Percentiles rank a stretch among this genome's conserved stretches.
Evolutionary conservation across 176 grass and related monocot species (phyloP).

Genomic region (Eleusine coracana): DNA sequence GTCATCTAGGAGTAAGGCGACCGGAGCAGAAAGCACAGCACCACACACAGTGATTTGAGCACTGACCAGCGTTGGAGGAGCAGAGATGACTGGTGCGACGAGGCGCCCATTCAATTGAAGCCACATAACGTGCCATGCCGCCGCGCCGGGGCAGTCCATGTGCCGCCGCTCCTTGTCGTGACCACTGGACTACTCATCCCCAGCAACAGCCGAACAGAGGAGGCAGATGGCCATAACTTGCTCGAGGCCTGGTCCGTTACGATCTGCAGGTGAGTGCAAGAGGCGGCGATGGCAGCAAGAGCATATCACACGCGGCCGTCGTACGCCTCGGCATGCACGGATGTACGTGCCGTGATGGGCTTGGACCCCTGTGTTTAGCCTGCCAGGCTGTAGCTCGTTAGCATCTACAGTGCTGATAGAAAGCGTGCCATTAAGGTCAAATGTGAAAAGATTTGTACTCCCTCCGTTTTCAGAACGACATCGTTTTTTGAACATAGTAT

Average conservation of each 20-base stretch:
- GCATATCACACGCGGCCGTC: not conserved
- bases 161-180: slow-evolving; percentile 19
- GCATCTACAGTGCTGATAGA: not conserved
- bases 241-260: not conserved
- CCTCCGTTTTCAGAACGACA: no score
- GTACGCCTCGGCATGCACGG: slow-evolving; percentile 49
- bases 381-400: not conserved
- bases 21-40: no score
- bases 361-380: slow-evolving; percentile 4
- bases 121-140: not conserved
- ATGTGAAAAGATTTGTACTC: not conserved
- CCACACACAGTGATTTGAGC: not conserved
- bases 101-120: not conserved
- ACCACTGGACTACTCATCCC: not conserved
- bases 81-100: not conserved
- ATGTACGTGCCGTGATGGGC: slow-evolving; percentile 21
- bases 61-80: not conserved
- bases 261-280: not conserved
- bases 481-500: not conserved
- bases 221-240: not conserved
- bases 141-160: slow-evolving; percentile 20
- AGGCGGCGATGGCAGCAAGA: not conserved
- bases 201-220: not conserved
- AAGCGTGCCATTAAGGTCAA: not conserved
- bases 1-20: no score